phyloP scores from a whole-genome alignment of 306 rosid genomes.

The Cucurbita moschata region DNA sequence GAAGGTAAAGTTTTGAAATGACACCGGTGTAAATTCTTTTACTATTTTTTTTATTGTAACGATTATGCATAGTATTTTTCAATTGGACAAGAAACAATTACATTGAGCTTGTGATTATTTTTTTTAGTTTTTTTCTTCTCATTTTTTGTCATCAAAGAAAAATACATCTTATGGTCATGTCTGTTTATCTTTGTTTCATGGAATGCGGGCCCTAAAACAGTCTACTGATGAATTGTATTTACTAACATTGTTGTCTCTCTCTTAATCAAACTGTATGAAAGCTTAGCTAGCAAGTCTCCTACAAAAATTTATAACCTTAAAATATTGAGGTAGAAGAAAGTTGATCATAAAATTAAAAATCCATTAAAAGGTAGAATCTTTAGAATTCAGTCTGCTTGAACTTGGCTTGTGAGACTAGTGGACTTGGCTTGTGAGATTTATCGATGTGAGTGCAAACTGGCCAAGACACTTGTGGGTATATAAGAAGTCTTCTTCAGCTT shows the following conservation, averaged over 20 bases:
- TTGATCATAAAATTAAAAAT: background rate
- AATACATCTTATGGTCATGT: background rate
- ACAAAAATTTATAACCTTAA: background rate
- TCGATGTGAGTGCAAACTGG: background rate
- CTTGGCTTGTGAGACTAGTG: background rate
- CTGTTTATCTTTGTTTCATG: background rate
- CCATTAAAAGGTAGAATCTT: background rate
- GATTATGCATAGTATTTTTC: background rate
- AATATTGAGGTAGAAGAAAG: background rate
- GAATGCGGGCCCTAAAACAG: background rate
- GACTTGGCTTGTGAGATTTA: background rate
- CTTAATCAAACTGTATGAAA: background rate
- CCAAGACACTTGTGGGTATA: background rate
- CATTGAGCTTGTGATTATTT: background rate
- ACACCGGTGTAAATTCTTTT: background rate
- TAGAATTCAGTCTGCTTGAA: constrained; percentile 27
- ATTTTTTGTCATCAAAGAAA: background rate
- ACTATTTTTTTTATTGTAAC: background rate
- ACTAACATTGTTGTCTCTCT: background rate
- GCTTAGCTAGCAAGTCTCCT: background rate
- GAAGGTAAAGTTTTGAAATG: constrained; percentile 23
- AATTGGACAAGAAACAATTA: background rate
- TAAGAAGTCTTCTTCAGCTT: constrained; percentile 22
- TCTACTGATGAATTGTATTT: background rate
- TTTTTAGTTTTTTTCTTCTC: background rate